Evolutionary conservation across 2,329 filamentous ascomycete genomes (phyloP).

Genomic region (Venturia oleaginea): DNA sequence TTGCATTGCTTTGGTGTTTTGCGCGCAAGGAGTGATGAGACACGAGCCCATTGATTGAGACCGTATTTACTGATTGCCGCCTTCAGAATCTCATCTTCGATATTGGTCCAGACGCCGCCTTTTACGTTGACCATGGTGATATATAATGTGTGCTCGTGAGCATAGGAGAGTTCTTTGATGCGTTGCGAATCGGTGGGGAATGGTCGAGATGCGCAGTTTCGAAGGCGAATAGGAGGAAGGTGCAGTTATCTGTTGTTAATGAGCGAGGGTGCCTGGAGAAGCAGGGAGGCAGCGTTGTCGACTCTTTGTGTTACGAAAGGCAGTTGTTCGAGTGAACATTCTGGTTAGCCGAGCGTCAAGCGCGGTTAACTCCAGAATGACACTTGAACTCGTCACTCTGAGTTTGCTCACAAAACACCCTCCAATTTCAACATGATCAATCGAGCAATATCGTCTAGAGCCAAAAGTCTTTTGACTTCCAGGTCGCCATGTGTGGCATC

Average conservation of each 20-base stretch:
- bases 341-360: background rate
- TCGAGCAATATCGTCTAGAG: background rate
- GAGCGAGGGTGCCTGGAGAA: background rate
- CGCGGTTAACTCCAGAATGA: background rate
- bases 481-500: background rate
- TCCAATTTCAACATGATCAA: background rate
- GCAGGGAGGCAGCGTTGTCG: background rate
- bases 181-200: background rate
- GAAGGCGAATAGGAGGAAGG: background rate
- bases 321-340: background rate
- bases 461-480: background rate
- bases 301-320: background rate
- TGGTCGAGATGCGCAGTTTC: background rate
- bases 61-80: conserved; percentile 44
- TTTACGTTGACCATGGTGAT: conserved; percentile 40
- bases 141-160: conserved; percentile 30
- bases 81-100: conserved; percentile 93
- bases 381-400: background rate
- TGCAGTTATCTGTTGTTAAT: background rate
- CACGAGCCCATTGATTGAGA: conserved; percentile 80
- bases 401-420: background rate
- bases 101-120: conserved; percentile 56
- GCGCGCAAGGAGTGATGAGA: conserved; percentile 89
- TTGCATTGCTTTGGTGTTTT: conserved; percentile 99
- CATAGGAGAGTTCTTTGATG: conserved; percentile 4